Base-by-base conservation (phyloP, 805 yeast genomes). In the Yarrowia deformans region DNA sequence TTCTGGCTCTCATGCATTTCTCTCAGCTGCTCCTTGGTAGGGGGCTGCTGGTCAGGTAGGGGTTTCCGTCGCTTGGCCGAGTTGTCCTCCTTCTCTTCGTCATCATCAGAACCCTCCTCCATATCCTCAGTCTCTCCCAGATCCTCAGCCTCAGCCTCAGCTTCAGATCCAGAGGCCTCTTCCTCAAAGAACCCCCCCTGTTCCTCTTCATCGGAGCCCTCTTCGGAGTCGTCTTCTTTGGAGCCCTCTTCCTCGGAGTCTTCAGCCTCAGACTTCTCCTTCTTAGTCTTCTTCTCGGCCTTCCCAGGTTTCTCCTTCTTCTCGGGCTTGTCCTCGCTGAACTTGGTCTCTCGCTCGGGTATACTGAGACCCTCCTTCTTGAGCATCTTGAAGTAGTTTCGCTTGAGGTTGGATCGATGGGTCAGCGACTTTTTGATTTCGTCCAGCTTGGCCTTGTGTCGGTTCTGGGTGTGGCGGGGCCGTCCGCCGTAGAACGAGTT, bases 371-470 rank as follows among this genome's bases (percentile, higher is more conserved):
- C 96, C 73, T 90, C 93, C 66, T 86, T 84, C 71, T 90, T 90
- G 49, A 92, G 77, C 68, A 91, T 81, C 77, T 93, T 92, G 81
- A 91, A 88, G 75, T 93, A 93, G 63, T 86, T 87, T 77, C 88
- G 90, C 81, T 91, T 86, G 72, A 93, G 84, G 74, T 95, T 84
- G 14, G 97, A 91, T 71, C 92, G 85, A 75, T 92, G 96, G 0
- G 86, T 84, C 72, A 93, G 83, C 13, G 95, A 89, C 75, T 84
- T 85, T 74, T 89, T 88, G 74, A 93, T 93, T 70, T 92, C 97
- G 68, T 85, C 84, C 18, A 80, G 50, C 58, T 69, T 52, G 40
- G 50, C 52, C 52, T 66, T 29, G 63, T 66, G 69, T 9, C 60
- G 49, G 63, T 49, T 66, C 56, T 63, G 68, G 56, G 68, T 63